Percentiles rank a stretch among this genome's conserved stretches.
Evolutionary conservation across 345 rosid genomes (phyloP).

Genomic region (Ricinus communis): DNA sequence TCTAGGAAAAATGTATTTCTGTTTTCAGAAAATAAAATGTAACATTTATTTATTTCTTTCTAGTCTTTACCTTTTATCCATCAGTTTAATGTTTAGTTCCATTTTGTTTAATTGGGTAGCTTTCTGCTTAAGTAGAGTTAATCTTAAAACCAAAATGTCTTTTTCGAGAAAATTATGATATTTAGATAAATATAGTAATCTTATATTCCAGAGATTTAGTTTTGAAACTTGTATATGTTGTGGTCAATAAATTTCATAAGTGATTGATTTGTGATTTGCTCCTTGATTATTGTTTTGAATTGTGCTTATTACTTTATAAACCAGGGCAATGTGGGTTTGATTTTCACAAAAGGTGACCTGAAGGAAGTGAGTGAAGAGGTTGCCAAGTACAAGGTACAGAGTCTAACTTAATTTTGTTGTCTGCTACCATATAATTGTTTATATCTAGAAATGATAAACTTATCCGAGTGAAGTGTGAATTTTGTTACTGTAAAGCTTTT

Average conservation of each 20-base stretch:
- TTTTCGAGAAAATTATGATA: too few relatives aligned
- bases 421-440: background rate
- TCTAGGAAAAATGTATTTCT: too few relatives aligned
- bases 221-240: background rate
- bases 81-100: too few relatives aligned
- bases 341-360: slow-evolving; percentile 94
- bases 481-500: too few relatives aligned
- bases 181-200: too few relatives aligned
- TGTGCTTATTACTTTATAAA: background rate
- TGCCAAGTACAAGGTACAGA: slow-evolving; percentile 80
- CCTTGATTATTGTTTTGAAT: background rate
- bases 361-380: slow-evolving; percentile 97
- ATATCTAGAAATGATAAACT: background rate
- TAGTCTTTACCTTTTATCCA: too few relatives aligned
- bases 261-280: background rate
- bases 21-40: too few relatives aligned
- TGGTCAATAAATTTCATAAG: background rate
- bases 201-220: background rate
- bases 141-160: too few relatives aligned
- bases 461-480: background rate
- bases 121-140: too few relatives aligned
- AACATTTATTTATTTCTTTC: too few relatives aligned
- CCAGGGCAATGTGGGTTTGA: slow-evolving; percentile 92
- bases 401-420: background rate
- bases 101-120: too few relatives aligned